Evolutionary conservation across 305 asterid genomes (phyloP).

Genomic region (Solanum hybrid): DNA sequence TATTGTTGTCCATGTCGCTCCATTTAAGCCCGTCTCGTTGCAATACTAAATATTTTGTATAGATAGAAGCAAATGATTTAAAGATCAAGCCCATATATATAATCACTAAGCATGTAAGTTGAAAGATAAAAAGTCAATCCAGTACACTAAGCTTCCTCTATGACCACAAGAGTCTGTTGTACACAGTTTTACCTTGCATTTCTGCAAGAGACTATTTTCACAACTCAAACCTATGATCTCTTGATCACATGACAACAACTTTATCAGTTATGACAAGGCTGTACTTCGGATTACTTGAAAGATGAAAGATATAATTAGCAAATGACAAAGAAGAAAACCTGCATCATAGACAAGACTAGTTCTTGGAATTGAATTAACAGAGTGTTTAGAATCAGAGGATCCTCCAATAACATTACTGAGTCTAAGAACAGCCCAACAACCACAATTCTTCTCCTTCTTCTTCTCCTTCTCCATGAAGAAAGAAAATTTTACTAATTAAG

Average conservation of each 20-base stretch:
- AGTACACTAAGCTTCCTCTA: background rate
- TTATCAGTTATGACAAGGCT: background rate
- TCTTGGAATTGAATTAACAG: constrained; percentile 47
- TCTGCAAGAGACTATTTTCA: background rate
- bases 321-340: constrained; percentile 23
- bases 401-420: constrained; percentile 30
- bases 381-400: constrained; percentile 42
- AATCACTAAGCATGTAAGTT: background rate
- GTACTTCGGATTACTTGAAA: background rate
- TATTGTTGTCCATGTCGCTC: background rate
- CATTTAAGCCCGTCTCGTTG: background rate
- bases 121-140: background rate
- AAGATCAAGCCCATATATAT: background rate
- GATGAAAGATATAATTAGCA: background rate
- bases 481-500: background rate
- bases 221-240: background rate
- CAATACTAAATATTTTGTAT: background rate
- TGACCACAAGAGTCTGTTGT: background rate
- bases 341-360: constrained; percentile 92
- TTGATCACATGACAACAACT: background rate
- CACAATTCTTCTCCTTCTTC: constrained; percentile 48
- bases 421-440: constrained; percentile 69
- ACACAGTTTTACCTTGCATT: background rate
- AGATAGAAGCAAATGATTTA: background rate
- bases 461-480: constrained; percentile 26